Evolutionary conservation across 352 stramenopile species (phyloP).

Genomic region (Globisporangium okanoganense): DNA sequence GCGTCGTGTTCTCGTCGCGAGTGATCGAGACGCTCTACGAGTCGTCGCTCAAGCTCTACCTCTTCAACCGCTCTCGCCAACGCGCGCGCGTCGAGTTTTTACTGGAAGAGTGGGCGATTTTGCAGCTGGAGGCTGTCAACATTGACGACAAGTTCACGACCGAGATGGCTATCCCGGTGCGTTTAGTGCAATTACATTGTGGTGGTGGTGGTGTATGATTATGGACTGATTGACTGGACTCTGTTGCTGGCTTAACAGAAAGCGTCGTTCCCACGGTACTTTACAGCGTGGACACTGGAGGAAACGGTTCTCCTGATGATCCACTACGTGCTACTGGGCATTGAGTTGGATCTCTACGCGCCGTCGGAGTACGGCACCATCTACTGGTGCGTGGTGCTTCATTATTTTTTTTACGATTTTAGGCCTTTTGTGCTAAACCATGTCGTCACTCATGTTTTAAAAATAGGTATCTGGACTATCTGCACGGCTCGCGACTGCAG

Average conservation of each 20-base stretch:
- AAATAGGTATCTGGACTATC: conserved; percentile 78
- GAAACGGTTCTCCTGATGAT: conserved; percentile 72
- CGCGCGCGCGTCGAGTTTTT: conserved; percentile 75
- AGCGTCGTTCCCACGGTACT: conserved; percentile 72
- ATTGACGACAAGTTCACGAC: conserved; percentile 80
- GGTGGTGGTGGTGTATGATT: background rate
- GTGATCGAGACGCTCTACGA: conserved; percentile 84
- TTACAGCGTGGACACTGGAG: conserved; percentile 81
- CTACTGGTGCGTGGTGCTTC: conserved; percentile 53
- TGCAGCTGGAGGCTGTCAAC: conserved; percentile 64
- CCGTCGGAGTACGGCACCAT: conserved; percentile 63
- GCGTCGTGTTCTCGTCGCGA: conserved; percentile 68
- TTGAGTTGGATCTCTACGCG: conserved; percentile 80
- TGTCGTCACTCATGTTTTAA: background rate
- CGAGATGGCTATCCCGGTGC: conserved; percentile 82
- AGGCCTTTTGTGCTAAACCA: background rate
- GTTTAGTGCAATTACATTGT: conserved; percentile 4
- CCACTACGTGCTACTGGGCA: conserved; percentile 68
- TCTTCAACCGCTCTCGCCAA: conserved; percentile 81
- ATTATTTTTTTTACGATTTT: too few species aligned
- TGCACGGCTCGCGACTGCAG: conserved; percentile 77
- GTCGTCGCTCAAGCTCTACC: conserved; percentile 70
- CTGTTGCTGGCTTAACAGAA: conserved; percentile 30
- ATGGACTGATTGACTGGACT: background rate
- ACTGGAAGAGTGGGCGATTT: conserved; percentile 74